Percentiles rank a stretch among this genome's conserved stretches.
These are phyloP conservation scores for Hypoxylon sp. DNA, from an alignment of 2,329 filamentous ascomycete genomes.

Conservation along the genomic window DNA sequence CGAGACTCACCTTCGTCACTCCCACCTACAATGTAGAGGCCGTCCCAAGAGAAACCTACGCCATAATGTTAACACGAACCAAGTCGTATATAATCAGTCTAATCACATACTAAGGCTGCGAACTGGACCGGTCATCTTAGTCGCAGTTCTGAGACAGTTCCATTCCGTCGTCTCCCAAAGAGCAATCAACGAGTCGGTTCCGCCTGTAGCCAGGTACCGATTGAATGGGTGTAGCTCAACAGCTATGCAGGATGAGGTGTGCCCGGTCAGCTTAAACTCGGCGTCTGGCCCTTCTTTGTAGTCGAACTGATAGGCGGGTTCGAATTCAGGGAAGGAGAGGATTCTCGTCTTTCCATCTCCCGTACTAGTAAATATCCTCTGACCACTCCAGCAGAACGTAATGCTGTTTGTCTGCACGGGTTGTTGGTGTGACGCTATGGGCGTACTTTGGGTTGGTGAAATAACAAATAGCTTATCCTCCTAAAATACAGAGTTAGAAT, in stretches of 20 bases:
- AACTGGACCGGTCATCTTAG: constrained; percentile 76
- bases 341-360: constrained; percentile 79
- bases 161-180: constrained; percentile 84
- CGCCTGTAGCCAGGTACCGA: constrained; percentile 79
- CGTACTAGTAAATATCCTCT: constrained; percentile 78
- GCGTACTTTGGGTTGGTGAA: constrained; percentile 69
- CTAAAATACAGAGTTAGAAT: constrained; percentile 55
- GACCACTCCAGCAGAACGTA: constrained; percentile 79
- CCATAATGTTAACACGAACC: constrained; percentile 43
- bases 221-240: constrained; percentile 78
- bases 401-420: constrained; percentile 77
- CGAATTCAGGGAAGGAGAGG: constrained; percentile 74
- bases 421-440: constrained; percentile 72
- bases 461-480: constrained; percentile 73
- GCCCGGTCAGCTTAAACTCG: constrained; percentile 76
- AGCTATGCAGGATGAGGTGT: constrained; percentile 79
- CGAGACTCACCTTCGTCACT: constrained; percentile 74
- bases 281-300: constrained; percentile 59
- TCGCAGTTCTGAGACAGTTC: constrained; percentile 80
- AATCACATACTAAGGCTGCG: constrained; percentile 72
- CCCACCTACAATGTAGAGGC: constrained; percentile 79
- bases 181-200: constrained; percentile 79
- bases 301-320: constrained; percentile 66
- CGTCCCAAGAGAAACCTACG: constrained; percentile 81
- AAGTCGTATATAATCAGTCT: background rate